Evolutionary conservation across 257 asterid genomes (phyloP).

Genomic region (Solanum pennellii): DNA sequence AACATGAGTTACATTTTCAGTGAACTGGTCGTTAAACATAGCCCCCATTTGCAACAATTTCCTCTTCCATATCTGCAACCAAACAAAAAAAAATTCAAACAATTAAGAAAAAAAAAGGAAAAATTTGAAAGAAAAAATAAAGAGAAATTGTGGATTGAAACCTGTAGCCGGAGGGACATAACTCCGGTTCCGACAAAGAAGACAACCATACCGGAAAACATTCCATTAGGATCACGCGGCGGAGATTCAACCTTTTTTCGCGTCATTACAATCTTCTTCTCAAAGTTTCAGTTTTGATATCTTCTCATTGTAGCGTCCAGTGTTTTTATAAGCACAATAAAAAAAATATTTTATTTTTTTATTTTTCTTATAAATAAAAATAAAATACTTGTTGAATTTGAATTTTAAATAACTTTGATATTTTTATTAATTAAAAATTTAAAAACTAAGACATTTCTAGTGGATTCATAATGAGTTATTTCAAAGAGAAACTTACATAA

Average conservation of each 20-base stretch:
- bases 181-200: slow-evolving; percentile 47
- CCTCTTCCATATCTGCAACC: slow-evolving; percentile 73
- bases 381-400: not conserved
- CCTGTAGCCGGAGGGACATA: slow-evolving; percentile 74
- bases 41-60: slow-evolving; percentile 86
- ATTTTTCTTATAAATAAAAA: too few relatives aligned
- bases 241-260: slow-evolving; percentile 51
- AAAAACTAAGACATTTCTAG: not conserved
- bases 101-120: not conserved
- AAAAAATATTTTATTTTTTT: too few relatives aligned
- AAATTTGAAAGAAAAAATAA: not conserved
- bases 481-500: too few relatives aligned
- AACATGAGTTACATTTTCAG: slow-evolving; percentile 53
- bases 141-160: not conserved
- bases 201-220: slow-evolving; percentile 61
- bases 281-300: not conserved
- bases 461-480: not conserved
- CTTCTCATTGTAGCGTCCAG: not conserved
- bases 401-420: too few relatives aligned
- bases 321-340: not conserved
- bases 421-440: too few relatives aligned
- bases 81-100: not conserved
- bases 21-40: slow-evolving; percentile 29
- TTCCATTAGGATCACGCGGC: slow-evolving; percentile 76
- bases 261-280: slow-evolving; percentile 34